Conservation (phyloP, 2,329 filamentous ascomycete genomes). For the Daldinia eschscholtzii region DNA sequence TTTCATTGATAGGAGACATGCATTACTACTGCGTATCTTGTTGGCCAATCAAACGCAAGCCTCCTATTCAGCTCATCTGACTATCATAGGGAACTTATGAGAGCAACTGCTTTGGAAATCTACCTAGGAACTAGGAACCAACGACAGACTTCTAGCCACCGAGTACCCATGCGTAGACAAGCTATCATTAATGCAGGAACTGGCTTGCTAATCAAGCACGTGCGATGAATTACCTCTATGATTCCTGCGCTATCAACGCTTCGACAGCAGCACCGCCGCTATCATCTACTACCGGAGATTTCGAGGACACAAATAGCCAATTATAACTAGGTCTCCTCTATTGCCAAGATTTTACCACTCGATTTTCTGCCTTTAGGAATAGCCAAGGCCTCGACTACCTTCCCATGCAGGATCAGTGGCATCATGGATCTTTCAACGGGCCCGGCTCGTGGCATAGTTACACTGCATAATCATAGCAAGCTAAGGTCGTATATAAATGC, state of each 20-base stretch:
- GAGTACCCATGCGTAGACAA: neutral
- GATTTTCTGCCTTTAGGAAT: conserved; percentile 16
- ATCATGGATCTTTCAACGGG: conserved; percentile 23
- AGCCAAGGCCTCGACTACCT: conserved; percentile 36
- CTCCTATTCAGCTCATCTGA: conserved; percentile 15
- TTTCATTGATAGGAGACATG: neutral
- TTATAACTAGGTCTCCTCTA: conserved; percentile 9
- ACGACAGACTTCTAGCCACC: neutral
- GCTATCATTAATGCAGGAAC: conserved; percentile 5
- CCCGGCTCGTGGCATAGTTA: conserved; percentile 15
- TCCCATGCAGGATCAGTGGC: conserved; percentile 29
- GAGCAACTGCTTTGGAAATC: conserved; percentile 9
- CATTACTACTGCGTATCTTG: neutral
- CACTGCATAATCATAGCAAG: conserved; percentile 18
- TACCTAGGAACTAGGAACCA: conserved; percentile 14
- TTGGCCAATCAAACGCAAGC: neutral
- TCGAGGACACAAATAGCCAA: conserved; percentile 29
- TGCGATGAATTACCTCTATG: conserved; percentile 26
- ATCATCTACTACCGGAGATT: conserved; percentile 27
- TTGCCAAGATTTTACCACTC: conserved; percentile 33
- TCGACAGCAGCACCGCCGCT: conserved; percentile 16
- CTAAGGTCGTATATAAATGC: conserved; percentile 32
- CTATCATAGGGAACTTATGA: neutral
- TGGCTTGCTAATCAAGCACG: conserved; percentile 25
- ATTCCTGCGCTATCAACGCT: conserved; percentile 30